phyloP scores from a whole-genome alignment of 345 rosid genomes.

The Geranium rotundifolium region DNA sequence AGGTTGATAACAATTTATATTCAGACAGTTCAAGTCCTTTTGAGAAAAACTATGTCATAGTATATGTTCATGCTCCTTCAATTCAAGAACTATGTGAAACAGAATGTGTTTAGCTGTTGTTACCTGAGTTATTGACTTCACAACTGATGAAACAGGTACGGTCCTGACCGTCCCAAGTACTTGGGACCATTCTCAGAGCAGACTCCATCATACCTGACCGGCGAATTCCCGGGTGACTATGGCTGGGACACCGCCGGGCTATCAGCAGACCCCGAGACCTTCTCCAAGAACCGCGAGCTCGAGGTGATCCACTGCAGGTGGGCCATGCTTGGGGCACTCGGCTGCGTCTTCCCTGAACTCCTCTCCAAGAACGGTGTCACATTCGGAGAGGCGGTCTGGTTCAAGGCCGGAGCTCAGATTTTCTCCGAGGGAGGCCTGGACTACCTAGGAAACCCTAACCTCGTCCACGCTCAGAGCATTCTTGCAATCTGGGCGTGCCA shows the following conservation, averaged over 20 bases:
- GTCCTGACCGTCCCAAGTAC: conserved; percentile 94
- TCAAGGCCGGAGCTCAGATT: conserved; percentile 91
- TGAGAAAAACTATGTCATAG: too few species aligned
- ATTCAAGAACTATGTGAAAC: too few species aligned
- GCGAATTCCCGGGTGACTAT: conserved; percentile 92
- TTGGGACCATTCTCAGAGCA: conserved; percentile 96
- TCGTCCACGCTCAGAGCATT: conserved; percentile 92
- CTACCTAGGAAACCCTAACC: conserved; percentile 93
- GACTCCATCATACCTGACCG: conserved; percentile 81
- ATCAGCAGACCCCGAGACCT: conserved; percentile 93
- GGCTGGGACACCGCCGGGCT: conserved; percentile 99
- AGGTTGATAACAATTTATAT: too few species aligned
- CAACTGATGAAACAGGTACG: conserved; percentile 48
- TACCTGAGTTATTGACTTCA: not conserved
- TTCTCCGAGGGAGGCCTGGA: conserved; percentile 94
- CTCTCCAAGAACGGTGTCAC: conserved; percentile 74
- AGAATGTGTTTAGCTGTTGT: too few species aligned
- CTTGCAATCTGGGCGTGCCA: conserved; percentile 90
- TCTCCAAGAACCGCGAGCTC: conserved; percentile 93
- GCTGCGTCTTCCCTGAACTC: conserved; percentile 84
- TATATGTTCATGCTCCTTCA: too few species aligned
- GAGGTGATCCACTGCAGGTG: conserved; percentile 95
- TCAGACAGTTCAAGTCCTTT: too few species aligned
- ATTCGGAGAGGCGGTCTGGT: conserved; percentile 94
- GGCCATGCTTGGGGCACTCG: conserved; percentile 96